These are phyloP conservation scores for Eustoma russellianum DNA, from an alignment of 257 asterid species.

Conservation along the genomic window DNA sequence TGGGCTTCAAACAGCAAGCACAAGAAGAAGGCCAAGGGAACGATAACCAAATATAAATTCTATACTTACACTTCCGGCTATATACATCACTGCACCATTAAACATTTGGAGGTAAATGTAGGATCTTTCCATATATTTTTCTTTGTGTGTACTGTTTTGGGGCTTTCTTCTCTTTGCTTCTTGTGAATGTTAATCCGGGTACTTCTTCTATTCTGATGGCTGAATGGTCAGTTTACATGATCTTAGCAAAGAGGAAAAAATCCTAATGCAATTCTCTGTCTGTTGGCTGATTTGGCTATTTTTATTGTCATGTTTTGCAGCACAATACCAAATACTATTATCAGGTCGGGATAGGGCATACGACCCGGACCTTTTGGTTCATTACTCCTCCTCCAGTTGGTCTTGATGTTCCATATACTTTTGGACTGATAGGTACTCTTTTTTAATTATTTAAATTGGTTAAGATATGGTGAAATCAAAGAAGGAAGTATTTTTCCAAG, in stretches of 20 bases:
- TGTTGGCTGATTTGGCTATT: neutral
- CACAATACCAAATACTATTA: slow-evolving; percentile 69
- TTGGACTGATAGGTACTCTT: slow-evolving; percentile 70
- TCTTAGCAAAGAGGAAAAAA: neutral
- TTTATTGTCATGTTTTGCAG: slow-evolving; percentile 27
- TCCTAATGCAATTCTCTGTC: too few species aligned
- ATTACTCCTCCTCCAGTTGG: slow-evolving; percentile 69
- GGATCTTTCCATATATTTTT: neutral
- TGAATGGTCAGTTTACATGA: neutral
- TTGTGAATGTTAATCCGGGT: too few species aligned
- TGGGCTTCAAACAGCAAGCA: slow-evolving; percentile 43
- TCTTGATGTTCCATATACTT: slow-evolving; percentile 80
- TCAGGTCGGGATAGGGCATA: slow-evolving; percentile 47
- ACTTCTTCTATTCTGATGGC: neutral
- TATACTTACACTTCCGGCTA: slow-evolving; percentile 75
- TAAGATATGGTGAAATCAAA: neutral
- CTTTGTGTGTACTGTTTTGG: neutral
- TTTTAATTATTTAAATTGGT: neutral
- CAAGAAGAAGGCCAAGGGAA: slow-evolving; percentile 35
- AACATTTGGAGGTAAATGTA: slow-evolving; percentile 35
- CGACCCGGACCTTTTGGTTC: slow-evolving; percentile 64
- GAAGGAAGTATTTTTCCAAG: too few species aligned
- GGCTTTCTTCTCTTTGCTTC: neutral
- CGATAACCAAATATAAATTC: slow-evolving; percentile 35
- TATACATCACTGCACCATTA: slow-evolving; percentile 62